Conservation (phyloP, 768 basidiomycete species). For the Lactarius tabidus region DNA sequence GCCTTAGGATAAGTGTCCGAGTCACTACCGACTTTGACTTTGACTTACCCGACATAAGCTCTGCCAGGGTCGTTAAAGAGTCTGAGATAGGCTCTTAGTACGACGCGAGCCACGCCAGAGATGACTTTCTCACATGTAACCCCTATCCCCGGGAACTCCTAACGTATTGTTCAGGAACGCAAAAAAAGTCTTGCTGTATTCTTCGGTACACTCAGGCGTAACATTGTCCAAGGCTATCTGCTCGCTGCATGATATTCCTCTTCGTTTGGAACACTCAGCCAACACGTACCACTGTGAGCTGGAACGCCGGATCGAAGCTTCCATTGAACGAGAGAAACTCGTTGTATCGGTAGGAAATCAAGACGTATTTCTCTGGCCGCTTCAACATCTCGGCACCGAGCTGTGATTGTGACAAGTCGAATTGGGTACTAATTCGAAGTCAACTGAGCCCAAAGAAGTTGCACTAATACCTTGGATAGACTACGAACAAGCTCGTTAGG, state of each 20-base stretch:
- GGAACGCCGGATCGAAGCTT: slow-evolving; percentile 62
- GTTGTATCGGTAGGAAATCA: slow-evolving; percentile 52
- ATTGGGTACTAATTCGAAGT: not conserved
- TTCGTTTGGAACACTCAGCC: not conserved
- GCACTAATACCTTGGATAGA: slow-evolving; percentile 23
- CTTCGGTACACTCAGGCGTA: slow-evolving; percentile 43
- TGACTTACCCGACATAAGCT: slow-evolving; percentile 44
- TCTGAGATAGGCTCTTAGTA: slow-evolving; percentile 26
- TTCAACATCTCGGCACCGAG: slow-evolving; percentile 47
- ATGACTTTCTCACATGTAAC: slow-evolving; percentile 49
- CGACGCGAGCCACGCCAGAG: not conserved
- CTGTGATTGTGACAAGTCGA: slow-evolving; percentile 32
- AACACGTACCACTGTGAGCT: slow-evolving; percentile 51
- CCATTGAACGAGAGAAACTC: slow-evolving; percentile 59
- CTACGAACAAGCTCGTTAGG: slow-evolving; percentile 7
- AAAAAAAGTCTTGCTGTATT: slow-evolving; percentile 54
- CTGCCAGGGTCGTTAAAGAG: slow-evolving; percentile 52
- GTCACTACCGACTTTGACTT: not conserved
- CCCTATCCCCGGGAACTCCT: slow-evolving; percentile 46
- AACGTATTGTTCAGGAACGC: slow-evolving; percentile 53
- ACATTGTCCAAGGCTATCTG: slow-evolving; percentile 59
- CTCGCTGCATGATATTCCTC: not conserved
- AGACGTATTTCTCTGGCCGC: slow-evolving; percentile 54
- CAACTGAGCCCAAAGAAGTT: not conserved
- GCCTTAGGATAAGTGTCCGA: not conserved